Evolutionary conservation across 305 asterid genomes (phyloP), one percentile per base, ranked within the genome.

Genomic region (Salvia sclarea): DNA sequence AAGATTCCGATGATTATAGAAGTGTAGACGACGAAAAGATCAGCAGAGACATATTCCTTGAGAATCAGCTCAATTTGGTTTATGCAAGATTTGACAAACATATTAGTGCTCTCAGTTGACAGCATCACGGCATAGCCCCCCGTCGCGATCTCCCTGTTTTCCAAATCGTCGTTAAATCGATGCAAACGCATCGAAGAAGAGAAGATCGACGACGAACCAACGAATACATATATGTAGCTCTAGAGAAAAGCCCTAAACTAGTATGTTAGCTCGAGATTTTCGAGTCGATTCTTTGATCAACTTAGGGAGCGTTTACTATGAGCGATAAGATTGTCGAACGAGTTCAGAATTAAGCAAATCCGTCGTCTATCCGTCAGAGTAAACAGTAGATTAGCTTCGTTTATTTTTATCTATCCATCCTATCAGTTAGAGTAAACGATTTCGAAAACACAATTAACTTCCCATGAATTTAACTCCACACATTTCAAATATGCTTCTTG

Each of bases 1-100:
- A 84, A 64, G 59, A 86, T 76, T 54, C 92, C 87, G 25, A 82
- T 68, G 83, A 85, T 67, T 68, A 85, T 72, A 41, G 97, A 85
- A 18, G 91, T 65, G 43, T 70, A 86, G 64, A 81, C 43, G 59
- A 83, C 10, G 53, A 60, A 78, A 69, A 74, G 73, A 74, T 86
- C 88, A 16, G 84, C 88, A 33, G 83, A 75, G 41, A 82, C 69
- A 71, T 77, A 86, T 50, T 79, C 76, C 68, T 69, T 72, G 56
- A 86, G 75, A 71, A 91, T 78, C 56, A 79, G 73, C 70, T 80
- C 89, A 6, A 74, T 81, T 50, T 75, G 90, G 75, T 82, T 76
- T 62, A 77, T 79, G 76, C 73, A 83, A 75, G 73, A 72, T 58
- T 64, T 48, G 73, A 80, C 72, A 75, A 69, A 79, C 88, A 78